Percentiles rank a stretch among this genome's conserved stretches.
phyloP scores from a whole-genome alignment of 2,329 filamentous ascomycete genomes.

The Sordariomycetes sp. region DNA sequence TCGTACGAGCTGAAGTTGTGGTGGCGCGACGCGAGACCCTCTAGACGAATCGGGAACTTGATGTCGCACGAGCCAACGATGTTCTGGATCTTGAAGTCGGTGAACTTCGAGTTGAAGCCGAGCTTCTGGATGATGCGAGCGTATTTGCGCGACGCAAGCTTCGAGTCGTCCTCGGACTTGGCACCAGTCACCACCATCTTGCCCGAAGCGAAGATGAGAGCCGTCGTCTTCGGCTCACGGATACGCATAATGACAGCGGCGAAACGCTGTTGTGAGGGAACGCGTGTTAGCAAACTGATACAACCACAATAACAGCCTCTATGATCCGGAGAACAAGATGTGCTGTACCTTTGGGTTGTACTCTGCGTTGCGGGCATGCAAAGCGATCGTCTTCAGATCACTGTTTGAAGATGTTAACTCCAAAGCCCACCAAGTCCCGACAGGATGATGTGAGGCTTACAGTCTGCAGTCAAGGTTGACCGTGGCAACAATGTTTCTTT shows the following conservation, averaged over 20 bases:
- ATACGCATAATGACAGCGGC: slow-evolving; percentile 99
- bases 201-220: slow-evolving; percentile 92
- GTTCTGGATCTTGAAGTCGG: slow-evolving; percentile 99
- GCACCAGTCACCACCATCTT: slow-evolving; percentile 99
- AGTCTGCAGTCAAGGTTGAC: slow-evolving; percentile 96
- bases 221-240: slow-evolving; percentile 95
- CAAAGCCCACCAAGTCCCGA: not conserved
- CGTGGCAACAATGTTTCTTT: slow-evolving; percentile 97
- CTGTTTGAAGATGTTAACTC: not conserved
- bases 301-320: slow-evolving; percentile 1
- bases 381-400: slow-evolving; percentile 95
- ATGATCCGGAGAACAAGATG: slow-evolving; percentile 1
- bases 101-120: slow-evolving; percentile 98
- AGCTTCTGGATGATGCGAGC: slow-evolving; percentile 99
- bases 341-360: slow-evolving; percentile 84
- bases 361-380: slow-evolving; percentile 96
- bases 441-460: slow-evolving; percentile 8
- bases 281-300: slow-evolving; percentile 15
- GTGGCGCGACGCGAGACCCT: slow-evolving; percentile 90
- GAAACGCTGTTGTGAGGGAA: slow-evolving; percentile 56
- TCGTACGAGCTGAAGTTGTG: slow-evolving; percentile 99
- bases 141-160: slow-evolving; percentile 93
- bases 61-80: slow-evolving; percentile 98
- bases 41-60: slow-evolving; percentile 96
- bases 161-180: slow-evolving; percentile 95